Evolutionary conservation across 1,139 yeast species (phyloP), one percentile per base, ranked within the genome.

Genomic region (Protomyces lactucae-debilis): DNA sequence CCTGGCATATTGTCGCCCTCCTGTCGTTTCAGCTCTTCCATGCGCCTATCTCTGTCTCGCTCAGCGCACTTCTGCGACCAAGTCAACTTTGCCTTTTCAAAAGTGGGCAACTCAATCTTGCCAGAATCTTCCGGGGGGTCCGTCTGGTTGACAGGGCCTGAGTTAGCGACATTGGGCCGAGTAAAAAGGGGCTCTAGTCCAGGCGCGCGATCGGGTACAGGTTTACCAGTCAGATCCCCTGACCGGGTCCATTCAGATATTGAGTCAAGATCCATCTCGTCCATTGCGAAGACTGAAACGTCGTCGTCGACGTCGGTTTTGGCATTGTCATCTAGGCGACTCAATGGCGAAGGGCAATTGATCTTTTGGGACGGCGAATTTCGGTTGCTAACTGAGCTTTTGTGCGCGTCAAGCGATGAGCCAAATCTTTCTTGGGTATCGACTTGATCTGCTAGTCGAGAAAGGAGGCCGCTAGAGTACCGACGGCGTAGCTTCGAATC

Each of bases 61-160:
- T 64, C 66, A 18, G 63, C 63, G 36, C 64, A 60, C 39, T 46
- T 54, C 28, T 60, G 64, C 12, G 59, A 54, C 64, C 64, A 60
- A 10, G 54, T 60, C 45, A 61, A 43, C 45, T 57, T 61, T 5
- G 64, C 64, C 51, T 60, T 59, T 52, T 59, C 63, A 39, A 59
- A 59, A 2, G 63, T 59, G 16, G 63, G 63, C 14, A 59, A 32
- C 35, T 52, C 52, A 21, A 59, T 59, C 21, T 18, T 23, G 9
- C n/a, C 23, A 18, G 52, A 46, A 10, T 18, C 52, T 18, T 5
- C 14, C 4, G 6, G n/a, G 18, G 5, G 21, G 10, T 18, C 18
- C 23, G 23, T 18, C 6, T 4, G 8, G 18, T 46, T 18, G 14
- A 18, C 5, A 9, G 43, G 16, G 9, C 5, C 43, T n/a, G 9